A percentile compares a stretch with the other conserved stretches of the same genome.
Conservation (phyloP, 2,329 filamentous ascomycete species). For the Colletotrichum acutatum region DNA sequence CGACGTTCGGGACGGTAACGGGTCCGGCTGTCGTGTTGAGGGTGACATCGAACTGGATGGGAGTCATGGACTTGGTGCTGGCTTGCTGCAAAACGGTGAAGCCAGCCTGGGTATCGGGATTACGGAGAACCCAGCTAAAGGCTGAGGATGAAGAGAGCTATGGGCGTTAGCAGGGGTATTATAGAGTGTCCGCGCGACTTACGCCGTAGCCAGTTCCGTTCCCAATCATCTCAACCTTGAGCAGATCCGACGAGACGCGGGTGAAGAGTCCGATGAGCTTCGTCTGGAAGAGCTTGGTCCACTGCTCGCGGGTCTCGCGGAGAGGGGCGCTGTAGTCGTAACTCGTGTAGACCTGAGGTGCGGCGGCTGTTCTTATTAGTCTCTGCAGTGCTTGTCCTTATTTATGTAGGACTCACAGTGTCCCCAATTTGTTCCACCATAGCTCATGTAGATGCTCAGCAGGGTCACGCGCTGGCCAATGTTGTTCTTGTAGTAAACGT, state of each 20-base stretch:
- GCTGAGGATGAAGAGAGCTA: conserved; percentile 46
- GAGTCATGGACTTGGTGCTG: conserved; percentile 53
- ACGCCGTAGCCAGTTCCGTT: conserved; percentile 60
- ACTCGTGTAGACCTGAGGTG: conserved; percentile 65
- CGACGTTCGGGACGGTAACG: conserved; percentile 58
- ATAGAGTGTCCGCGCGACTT: neutral
- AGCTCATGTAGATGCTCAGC: conserved; percentile 82
- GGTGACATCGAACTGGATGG: conserved; percentile 57
- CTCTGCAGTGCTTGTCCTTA: too few relatives aligned
- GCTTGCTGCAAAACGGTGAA: conserved; percentile 63
- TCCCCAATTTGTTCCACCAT: conserved; percentile 86
- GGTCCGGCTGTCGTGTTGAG: conserved; percentile 58
- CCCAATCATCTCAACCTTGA: conserved; percentile 63
- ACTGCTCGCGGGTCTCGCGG: conserved; percentile 63
- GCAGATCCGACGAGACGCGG: conserved; percentile 59
- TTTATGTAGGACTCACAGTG: conserved; percentile 52
- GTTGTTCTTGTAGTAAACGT: conserved; percentile 85
- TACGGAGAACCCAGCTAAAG: conserved; percentile 63
- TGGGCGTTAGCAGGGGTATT: neutral
- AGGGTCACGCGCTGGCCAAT: conserved; percentile 74
- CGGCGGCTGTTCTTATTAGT: conserved; percentile 16
- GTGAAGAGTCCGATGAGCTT: conserved; percentile 66
- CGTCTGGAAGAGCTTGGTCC: conserved; percentile 63
- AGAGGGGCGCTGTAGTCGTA: conserved; percentile 66
- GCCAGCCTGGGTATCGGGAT: conserved; percentile 58